Base-by-base conservation (phyloP, 208 protist species). In the Polymyxa betae region DNA sequence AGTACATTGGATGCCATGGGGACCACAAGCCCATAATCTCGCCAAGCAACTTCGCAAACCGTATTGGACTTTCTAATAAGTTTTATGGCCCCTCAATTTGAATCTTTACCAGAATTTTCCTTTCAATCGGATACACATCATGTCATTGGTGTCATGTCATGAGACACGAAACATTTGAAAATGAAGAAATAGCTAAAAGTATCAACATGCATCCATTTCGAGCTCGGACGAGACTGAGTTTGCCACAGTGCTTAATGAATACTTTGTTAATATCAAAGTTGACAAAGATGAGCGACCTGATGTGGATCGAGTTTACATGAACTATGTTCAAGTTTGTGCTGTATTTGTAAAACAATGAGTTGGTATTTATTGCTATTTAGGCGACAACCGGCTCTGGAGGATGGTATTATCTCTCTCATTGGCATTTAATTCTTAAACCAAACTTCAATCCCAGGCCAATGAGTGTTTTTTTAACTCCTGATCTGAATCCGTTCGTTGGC, bases 91-190 rank as follows among this genome's bases (percentile, higher is more conserved):
- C 24, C 12, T 60, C 5, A 60, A 29, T 60, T 60, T 24, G 49
- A 60, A n/a, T 20, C 5, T 35, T 5, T 82, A n/a, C 16, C 40
- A 82, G 72, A 12, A 82, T 95, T n/a, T 95, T 95, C 40, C 82
- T 95, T 0, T 92, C 88, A 66, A 82, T 95, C 49, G 94, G 94
- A 32, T 95, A 95, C 88, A 88, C 88, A 45, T 92, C 94, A 32
- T 95, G 94, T 77, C 94, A 95, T 46, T 94, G 94, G 94, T 95
- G 94, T 89, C 94, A 96, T 93, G 94, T 95, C 0, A 95, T 95
- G 94, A 93, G 72, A 40, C 24, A 49, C 35, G 94, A 95, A 92
- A 94, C 54, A 16, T 96, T 95, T 88, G 94, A 95, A 40, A 92
- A 93, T 89, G 45, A 52, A 49, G 40, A 88, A 0, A 91, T 92